phyloP scores from a whole-genome alignment of 148 eudicot species.

The Amaranthus hypochondriacus region DNA sequence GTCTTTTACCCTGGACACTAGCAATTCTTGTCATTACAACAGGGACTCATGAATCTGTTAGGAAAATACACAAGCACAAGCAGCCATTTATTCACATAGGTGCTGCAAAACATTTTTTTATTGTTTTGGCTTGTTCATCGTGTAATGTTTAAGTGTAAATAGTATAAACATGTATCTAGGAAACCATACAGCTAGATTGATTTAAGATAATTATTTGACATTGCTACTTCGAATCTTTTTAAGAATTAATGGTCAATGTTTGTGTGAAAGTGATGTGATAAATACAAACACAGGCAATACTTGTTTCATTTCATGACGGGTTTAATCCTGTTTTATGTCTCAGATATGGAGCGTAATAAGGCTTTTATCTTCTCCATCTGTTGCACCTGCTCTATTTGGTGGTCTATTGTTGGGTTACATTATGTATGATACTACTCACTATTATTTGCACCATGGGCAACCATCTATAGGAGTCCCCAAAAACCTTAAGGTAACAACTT shows the following conservation, averaged over 20 bases:
- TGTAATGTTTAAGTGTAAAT: too few species aligned
- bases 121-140: too few species aligned
- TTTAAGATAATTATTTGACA: too few species aligned
- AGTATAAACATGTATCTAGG: too few species aligned
- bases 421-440: constrained; percentile 75
- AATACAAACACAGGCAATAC: neutral
- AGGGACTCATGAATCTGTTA: too few species aligned
- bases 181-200: too few species aligned
- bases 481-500: constrained; percentile 55
- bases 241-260: neutral
- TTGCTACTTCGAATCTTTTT: neutral
- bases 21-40: too few species aligned
- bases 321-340: neutral
- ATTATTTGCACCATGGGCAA: constrained; percentile 79
- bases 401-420: constrained; percentile 70
- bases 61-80: too few species aligned
- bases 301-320: neutral
- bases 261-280: neutral
- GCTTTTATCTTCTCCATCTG: constrained; percentile 45
- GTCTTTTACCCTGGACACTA: too few species aligned
- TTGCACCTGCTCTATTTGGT: constrained; percentile 63
- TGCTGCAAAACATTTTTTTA: too few species aligned
- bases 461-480: constrained; percentile 42
- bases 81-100: too few species aligned
- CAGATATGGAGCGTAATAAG: constrained; percentile 64